These are phyloP conservation scores for Primulina tabacum DNA, from an alignment of 257 asterid species.

Conservation along the genomic window DNA sequence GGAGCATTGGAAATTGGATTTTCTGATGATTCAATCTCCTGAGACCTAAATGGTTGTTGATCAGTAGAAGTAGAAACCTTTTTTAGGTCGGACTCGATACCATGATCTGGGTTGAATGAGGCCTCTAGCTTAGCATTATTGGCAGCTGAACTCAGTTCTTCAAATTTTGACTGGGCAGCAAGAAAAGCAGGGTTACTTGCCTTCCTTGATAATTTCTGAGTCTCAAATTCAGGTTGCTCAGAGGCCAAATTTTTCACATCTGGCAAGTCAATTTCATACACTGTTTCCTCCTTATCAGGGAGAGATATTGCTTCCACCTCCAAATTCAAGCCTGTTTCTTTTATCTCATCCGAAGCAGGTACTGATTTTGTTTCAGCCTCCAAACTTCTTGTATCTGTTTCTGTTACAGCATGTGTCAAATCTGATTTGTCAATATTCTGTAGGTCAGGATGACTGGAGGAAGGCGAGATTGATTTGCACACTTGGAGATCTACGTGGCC, in stretches of 20 bases:
- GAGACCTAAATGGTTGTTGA: conserved; percentile 34
- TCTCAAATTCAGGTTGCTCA: conserved; percentile 53
- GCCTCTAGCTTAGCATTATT: conserved; percentile 39
- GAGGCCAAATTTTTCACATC: conserved; percentile 19
- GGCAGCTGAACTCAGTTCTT: conserved; percentile 56
- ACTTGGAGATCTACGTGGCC: conserved; percentile 20
- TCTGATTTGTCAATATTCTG: conserved; percentile 33
- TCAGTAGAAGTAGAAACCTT: conserved; percentile 37
- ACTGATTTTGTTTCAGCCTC: conserved; percentile 9
- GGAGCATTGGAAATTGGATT: conserved; percentile 37
- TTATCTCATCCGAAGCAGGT: conserved; percentile 32
- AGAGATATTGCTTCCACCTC: conserved; percentile 34
- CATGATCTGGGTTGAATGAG: conserved; percentile 40
- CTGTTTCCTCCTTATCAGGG: conserved; percentile 32
- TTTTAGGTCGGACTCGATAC: conserved; percentile 39
- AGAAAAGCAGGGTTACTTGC: conserved; percentile 79
- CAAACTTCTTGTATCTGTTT: not conserved
- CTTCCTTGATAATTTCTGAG: conserved; percentile 41
- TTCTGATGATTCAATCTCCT: conserved; percentile 41
- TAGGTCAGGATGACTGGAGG: conserved; percentile 25
- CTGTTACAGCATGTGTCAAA: conserved; percentile 24
- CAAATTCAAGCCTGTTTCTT: conserved; percentile 30
- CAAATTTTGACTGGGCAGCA: conserved; percentile 86
- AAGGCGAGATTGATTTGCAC: conserved; percentile 24
- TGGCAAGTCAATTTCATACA: conserved; percentile 29